These are phyloP conservation scores for Panus rudis DNA, from an alignment of 768 basidiomycete genomes.

Conservation along the genomic window DNA sequence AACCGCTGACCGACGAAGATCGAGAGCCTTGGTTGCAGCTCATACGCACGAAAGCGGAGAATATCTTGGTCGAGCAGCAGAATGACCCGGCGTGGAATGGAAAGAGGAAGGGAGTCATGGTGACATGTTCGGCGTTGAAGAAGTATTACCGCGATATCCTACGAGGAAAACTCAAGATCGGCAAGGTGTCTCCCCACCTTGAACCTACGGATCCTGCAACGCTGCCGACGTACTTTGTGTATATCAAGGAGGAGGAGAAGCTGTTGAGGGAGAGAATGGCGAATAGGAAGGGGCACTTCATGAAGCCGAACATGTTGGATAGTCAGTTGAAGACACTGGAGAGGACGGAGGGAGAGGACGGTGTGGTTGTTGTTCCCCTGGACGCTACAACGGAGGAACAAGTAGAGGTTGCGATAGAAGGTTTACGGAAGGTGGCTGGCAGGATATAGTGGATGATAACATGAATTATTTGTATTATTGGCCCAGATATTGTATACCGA, in stretches of 20 bases:
- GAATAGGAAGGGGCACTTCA: constrained; percentile 66
- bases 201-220: constrained; percentile 13
- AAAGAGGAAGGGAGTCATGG: constrained; percentile 50
- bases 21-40: constrained; percentile 79
- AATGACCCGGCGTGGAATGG: background rate
- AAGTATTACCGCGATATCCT: constrained; percentile 75
- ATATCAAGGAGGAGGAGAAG: constrained; percentile 54
- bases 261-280: constrained; percentile 58
- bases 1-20: constrained; percentile 74
- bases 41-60: constrained; percentile 60
- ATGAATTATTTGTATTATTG: too few relatives aligned
- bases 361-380: constrained; percentile 56
- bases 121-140: constrained; percentile 85
- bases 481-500: too few relatives aligned
- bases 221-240: constrained; percentile 74
- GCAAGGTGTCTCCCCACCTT: constrained; percentile 17
- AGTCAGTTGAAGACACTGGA: constrained; percentile 72
- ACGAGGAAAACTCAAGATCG: constrained; percentile 40
- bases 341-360: constrained; percentile 58
- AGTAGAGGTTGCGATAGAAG: constrained; percentile 37
- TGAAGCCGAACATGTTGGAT: constrained; percentile 78
- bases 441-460: too few relatives aligned
- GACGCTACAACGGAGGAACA: constrained; percentile 51
- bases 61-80: constrained; percentile 25
- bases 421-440: constrained; percentile 25